Evolutionary conservation across 768 basidiomycete species (phyloP).

Genomic region (Suillus plorans): DNA sequence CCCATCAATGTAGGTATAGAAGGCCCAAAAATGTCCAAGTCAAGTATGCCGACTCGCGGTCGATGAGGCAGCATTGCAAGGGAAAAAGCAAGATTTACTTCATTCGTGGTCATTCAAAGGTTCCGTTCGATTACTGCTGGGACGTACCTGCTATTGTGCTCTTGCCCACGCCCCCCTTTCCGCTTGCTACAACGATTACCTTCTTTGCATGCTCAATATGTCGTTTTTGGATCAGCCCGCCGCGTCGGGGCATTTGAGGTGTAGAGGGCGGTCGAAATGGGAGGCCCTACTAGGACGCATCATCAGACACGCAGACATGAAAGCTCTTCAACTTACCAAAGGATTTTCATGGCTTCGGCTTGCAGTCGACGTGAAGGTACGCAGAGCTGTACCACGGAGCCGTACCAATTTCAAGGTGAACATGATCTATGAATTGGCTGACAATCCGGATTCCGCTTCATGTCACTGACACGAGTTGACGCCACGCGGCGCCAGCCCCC

Average conservation of each 20-base stretch:
- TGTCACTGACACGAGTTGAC: too few relatives aligned
- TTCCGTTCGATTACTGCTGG: neutral
- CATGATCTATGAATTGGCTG: slow-evolving; percentile 4
- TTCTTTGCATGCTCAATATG: slow-evolving; percentile 73
- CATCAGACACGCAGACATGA: slow-evolving; percentile 6
- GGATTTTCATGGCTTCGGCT: slow-evolving; percentile 53
- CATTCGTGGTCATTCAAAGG: neutral
- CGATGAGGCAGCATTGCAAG: slow-evolving; percentile 49
- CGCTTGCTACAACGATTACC: slow-evolving; percentile 84
- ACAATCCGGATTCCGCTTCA: too few relatives aligned
- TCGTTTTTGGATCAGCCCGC: slow-evolving; percentile 53
- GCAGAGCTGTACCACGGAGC: neutral
- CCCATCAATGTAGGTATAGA: slow-evolving; percentile 94
- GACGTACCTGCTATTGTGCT: slow-evolving; percentile 83
- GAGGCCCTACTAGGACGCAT: slow-evolving; percentile 32
- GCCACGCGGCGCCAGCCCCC: too few relatives aligned
- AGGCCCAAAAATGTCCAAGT: slow-evolving; percentile 95
- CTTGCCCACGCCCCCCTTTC: slow-evolving; percentile 96
- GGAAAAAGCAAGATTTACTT: slow-evolving; percentile 82
- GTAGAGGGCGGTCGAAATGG: slow-evolving; percentile 34
- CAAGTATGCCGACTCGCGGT: slow-evolving; percentile 81
- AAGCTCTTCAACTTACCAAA: slow-evolving; percentile 38
- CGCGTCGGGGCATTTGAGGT: slow-evolving; percentile 62
- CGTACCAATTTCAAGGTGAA: neutral
- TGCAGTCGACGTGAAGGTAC: slow-evolving; percentile 24